These are phyloP conservation scores for Claviceps purpurea DNA, from an alignment of 2,329 filamentous ascomycete genomes.

Conservation along the genomic window DNA sequence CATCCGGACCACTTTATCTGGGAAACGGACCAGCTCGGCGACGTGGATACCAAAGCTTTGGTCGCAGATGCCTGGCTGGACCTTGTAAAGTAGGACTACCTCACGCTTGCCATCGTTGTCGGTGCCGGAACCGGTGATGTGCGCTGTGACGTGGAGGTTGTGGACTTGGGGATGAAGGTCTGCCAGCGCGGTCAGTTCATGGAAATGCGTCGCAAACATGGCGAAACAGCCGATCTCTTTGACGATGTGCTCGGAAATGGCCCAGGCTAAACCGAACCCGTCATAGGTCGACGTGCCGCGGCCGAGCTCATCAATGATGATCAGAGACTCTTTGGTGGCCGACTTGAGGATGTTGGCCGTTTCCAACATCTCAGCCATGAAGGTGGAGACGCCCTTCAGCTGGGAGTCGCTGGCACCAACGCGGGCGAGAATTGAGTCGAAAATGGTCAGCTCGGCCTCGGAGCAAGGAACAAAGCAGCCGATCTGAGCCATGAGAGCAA, in stretches of 20 bases:
- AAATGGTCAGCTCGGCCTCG: conserved; percentile 84
- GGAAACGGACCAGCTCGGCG: conserved; percentile 90
- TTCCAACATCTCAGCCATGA: conserved; percentile 99
- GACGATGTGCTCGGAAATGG: conserved; percentile 94
- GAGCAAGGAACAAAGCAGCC: conserved; percentile 92
- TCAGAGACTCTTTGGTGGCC: conserved; percentile 85
- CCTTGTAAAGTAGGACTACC: conserved; percentile 93
- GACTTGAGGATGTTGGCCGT: conserved; percentile 97
- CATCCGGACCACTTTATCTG: conserved; percentile 95
- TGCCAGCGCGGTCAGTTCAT: conserved; percentile 84
- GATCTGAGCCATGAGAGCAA: conserved; percentile 92
- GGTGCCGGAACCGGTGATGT: conserved; percentile 50
- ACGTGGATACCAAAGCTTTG: conserved; percentile 98
- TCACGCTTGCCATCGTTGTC: conserved; percentile 48
- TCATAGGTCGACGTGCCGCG: conserved; percentile 97
- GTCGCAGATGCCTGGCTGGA: conserved; percentile 88
- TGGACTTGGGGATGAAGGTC: conserved; percentile 78
- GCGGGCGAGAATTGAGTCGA: conserved; percentile 90
- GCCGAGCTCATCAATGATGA: conserved; percentile 96
- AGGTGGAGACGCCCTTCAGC: conserved; percentile 93
- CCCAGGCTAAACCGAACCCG: conserved; percentile 97
- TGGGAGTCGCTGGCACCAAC: conserved; percentile 94
- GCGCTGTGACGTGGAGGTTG: conserved; percentile 92
- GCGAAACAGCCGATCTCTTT: conserved; percentile 89
- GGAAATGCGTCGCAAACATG: conserved; percentile 96